A percentile compares a stretch with the other conserved stretches of the same genome.
phyloP scores from a whole-genome alignment of 495 filamentous ascomycete genomes.

The Aspergillus heteromorphus region DNA sequence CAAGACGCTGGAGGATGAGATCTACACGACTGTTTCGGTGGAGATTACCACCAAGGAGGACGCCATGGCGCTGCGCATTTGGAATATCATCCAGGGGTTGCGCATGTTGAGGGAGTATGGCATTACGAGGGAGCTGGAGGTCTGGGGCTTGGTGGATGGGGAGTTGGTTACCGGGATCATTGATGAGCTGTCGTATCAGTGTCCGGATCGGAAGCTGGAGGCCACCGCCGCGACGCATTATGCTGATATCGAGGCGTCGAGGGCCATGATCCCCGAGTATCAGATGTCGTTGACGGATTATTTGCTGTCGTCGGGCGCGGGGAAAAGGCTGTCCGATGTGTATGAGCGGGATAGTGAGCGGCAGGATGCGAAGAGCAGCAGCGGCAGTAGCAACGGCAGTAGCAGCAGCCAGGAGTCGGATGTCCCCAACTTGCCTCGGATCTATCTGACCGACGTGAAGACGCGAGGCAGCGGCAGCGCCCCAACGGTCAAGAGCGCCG shows the following conservation, averaged over 20 bases:
- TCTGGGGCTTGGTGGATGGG: constrained; percentile 87
- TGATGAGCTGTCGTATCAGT: constrained; percentile 75
- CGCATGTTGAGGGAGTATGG: constrained; percentile 70
- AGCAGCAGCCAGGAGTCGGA: constrained; percentile 18
- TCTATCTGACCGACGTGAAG: constrained; percentile 87
- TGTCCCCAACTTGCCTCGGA: constrained; percentile 29
- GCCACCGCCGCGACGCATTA: constrained; percentile 38
- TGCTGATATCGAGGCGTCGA: constrained; percentile 28
- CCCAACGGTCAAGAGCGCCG: constrained; percentile 55
- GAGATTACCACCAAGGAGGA: constrained; percentile 74
- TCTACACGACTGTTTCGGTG: constrained; percentile 70
- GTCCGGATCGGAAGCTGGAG: constrained; percentile 67
- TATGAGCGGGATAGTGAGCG: constrained; percentile 7
- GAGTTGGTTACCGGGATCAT: constrained; percentile 84
- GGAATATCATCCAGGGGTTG: constrained; percentile 89
- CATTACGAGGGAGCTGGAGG: constrained; percentile 79
- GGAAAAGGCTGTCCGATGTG: constrained; percentile 31
- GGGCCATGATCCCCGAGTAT: constrained; percentile 41
- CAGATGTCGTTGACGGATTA: constrained; percentile 52
- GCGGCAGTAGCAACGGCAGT: not conserved
- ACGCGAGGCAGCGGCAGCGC: constrained; percentile 60
- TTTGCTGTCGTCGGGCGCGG: constrained; percentile 38
- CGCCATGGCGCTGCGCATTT: constrained; percentile 72
- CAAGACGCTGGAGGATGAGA: constrained; percentile 75
- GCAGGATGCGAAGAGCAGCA: constrained; percentile 4